Conservation (phyloP, 1,284 basidiomycete species). For the Tilletia caries region DNA sequence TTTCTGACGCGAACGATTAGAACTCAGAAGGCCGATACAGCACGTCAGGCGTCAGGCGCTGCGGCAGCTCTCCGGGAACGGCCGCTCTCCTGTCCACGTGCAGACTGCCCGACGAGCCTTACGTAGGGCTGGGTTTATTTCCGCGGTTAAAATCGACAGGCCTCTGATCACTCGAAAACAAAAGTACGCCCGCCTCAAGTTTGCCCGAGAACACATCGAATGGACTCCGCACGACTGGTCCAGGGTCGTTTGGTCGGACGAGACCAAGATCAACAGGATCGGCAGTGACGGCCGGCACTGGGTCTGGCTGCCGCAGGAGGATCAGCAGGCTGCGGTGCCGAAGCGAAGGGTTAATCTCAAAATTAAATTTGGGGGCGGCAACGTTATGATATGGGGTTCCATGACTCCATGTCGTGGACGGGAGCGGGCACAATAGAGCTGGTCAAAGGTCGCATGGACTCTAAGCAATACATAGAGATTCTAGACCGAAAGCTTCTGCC, state of each 20-base stretch:
- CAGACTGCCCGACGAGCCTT: background rate
- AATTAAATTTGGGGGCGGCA: slow-evolving; percentile 19
- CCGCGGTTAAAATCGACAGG: background rate
- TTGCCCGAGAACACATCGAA: slow-evolving; percentile 17
- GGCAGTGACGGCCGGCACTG: slow-evolving; percentile 14
- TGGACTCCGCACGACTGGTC: slow-evolving; percentile 23
- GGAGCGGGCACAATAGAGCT: background rate
- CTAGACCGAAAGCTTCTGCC: slow-evolving; percentile 45
- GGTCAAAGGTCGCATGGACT: slow-evolving; percentile 51
- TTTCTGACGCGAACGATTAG: background rate
- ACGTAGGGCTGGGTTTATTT: background rate
- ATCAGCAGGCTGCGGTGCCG: background rate
- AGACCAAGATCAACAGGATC: slow-evolving; percentile 18
- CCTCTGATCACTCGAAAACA: slow-evolving; percentile 11
- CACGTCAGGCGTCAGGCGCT: background rate
- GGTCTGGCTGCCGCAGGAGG: background rate
- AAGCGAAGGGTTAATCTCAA: slow-evolving; percentile 12
- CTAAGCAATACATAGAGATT: slow-evolving; percentile 48
- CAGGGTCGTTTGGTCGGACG: slow-evolving; percentile 20
- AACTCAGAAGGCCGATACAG: background rate
- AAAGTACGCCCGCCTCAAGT: background rate
- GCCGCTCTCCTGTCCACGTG: background rate
- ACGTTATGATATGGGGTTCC: slow-evolving; percentile 25
- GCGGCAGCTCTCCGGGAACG: background rate
- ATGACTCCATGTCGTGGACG: slow-evolving; percentile 17